phyloP scores from a whole-genome alignment of 2,329 filamentous ascomycete species.

The Fusarium sororula region DNA sequence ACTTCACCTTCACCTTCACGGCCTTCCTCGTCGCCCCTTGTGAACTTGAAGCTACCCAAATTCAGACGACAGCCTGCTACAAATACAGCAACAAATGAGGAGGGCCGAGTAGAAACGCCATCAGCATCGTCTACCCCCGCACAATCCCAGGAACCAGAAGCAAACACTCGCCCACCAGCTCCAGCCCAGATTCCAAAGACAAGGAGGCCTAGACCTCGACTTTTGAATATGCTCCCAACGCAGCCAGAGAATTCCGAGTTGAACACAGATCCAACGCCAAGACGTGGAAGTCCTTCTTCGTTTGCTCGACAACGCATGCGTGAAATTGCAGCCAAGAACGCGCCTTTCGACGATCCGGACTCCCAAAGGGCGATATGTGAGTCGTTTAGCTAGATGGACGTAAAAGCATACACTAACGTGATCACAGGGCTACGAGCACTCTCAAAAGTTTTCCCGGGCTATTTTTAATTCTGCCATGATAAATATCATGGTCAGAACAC shows the following conservation, averaged over 20 bases:
- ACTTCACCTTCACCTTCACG: constrained; percentile 32
- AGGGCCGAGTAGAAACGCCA: neutral
- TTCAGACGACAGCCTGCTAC: constrained; percentile 19
- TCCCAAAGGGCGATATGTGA: constrained; percentile 52
- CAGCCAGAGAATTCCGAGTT: constrained; percentile 49
- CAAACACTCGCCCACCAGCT: constrained; percentile 21
- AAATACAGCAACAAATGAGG: constrained; percentile 5
- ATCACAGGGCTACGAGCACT: constrained; percentile 53
- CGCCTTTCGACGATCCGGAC: constrained; percentile 56
- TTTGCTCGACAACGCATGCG: constrained; percentile 56
- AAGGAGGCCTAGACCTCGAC: constrained; percentile 44
- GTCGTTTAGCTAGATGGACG: constrained; percentile 18
- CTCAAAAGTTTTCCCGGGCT: constrained; percentile 56
- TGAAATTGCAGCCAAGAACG: constrained; percentile 53
- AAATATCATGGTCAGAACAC: constrained; percentile 11
- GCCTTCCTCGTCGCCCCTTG: constrained; percentile 40
- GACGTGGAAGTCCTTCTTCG: constrained; percentile 54
- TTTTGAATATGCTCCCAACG: constrained; percentile 49
- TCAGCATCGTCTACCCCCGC: constrained; percentile 7
- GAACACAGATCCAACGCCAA: constrained; percentile 40
- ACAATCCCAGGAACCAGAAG: constrained; percentile 13
- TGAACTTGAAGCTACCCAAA: constrained; percentile 34
- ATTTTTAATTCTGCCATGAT: constrained; percentile 37
- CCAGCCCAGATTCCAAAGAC: constrained; percentile 32
- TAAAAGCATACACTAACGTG: constrained; percentile 19